phyloP scores from a whole-genome alignment of 139 green algal genomes.

The Pycnococcus provasolii region DNA sequence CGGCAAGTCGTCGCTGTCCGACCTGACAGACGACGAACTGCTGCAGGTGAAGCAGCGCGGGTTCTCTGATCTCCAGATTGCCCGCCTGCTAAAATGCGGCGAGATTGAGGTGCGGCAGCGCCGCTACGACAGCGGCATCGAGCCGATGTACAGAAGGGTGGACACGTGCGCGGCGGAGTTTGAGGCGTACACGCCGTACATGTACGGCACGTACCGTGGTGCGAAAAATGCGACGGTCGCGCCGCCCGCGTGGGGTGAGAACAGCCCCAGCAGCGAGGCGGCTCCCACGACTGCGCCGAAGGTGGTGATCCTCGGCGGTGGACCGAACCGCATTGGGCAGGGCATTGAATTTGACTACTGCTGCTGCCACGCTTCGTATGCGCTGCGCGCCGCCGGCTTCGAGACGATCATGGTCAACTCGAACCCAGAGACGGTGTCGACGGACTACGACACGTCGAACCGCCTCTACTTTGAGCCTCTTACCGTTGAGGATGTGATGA shows the following conservation, averaged over 20 bases:
- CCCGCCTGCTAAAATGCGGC: slow-evolving; percentile 15
- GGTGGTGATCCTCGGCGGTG: slow-evolving; percentile 96
- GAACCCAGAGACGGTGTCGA: slow-evolving; percentile 96
- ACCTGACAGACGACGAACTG: slow-evolving; percentile 65
- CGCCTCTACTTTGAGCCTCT: slow-evolving; percentile 98
- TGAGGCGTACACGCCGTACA: slow-evolving; percentile 92
- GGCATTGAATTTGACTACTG: slow-evolving; percentile 99
- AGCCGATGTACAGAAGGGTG: slow-evolving; percentile 82
- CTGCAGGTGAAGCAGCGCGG: slow-evolving; percentile 67
- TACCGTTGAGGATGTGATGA: slow-evolving; percentile 86
- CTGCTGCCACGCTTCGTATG: slow-evolving; percentile 97
- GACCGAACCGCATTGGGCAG: slow-evolving; percentile 98
- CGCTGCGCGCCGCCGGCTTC: slow-evolving; percentile 72
- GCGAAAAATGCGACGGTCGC: too few relatives aligned
- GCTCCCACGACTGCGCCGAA: slow-evolving; percentile 50
- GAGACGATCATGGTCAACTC: slow-evolving; percentile 99
- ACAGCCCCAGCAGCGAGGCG: slow-evolving; percentile 69
- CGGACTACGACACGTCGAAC: slow-evolving; percentile 94
- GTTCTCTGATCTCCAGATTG: slow-evolving; percentile 87
- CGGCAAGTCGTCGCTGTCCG: slow-evolving; percentile 42
- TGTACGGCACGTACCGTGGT: slow-evolving; percentile 60
- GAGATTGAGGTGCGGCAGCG: slow-evolving; percentile 26
- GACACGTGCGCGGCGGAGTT: slow-evolving; percentile 99
- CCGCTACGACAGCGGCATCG: slow-evolving; percentile 2
- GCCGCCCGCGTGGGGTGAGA: slow-evolving; percentile 10